These are phyloP conservation scores for Penicillium sclerotigenum DNA, from an alignment of 2,329 filamentous ascomycete genomes.

Conservation along the genomic window DNA sequence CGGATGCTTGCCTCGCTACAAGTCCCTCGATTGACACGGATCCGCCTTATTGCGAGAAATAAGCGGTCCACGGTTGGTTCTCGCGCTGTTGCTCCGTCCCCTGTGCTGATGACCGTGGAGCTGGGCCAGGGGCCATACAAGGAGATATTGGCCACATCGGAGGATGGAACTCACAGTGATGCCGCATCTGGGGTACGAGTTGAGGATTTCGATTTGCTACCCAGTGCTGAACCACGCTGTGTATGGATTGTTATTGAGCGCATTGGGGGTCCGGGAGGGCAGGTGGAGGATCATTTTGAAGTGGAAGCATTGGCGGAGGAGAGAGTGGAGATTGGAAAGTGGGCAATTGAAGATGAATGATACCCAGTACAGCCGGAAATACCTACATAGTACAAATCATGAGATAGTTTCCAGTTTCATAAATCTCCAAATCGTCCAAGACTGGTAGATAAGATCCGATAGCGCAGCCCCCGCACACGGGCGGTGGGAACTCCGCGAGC, in stretches of 20 bases:
- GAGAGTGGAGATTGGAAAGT: constrained; percentile 43
- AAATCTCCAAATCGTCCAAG: neutral
- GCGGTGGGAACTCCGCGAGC: constrained; percentile 20
- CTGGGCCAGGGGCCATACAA: constrained; percentile 68
- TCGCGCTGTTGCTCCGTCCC: constrained; percentile 42
- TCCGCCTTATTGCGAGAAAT: constrained; percentile 56
- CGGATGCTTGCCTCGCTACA: constrained; percentile 53
- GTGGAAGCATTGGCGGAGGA: constrained; percentile 45
- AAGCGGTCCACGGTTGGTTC: constrained; percentile 42
- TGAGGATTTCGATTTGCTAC: constrained; percentile 70
- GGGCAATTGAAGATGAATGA: constrained; percentile 38
- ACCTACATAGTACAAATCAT: neutral
- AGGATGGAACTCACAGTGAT: constrained; percentile 73
- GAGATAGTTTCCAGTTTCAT: neutral
- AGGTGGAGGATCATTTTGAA: constrained; percentile 43
- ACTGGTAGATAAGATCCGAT: neutral
- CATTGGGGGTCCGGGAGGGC: constrained; percentile 60
- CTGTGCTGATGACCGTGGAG: constrained; percentile 70
- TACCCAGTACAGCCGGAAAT: neutral
- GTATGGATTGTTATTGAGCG: constrained; percentile 81
- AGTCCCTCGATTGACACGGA: constrained; percentile 56
- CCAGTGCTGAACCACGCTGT: constrained; percentile 56
- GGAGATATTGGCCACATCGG: constrained; percentile 62
- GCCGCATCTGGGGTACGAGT: constrained; percentile 64
- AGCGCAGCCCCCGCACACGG: constrained; percentile 18